These are phyloP conservation scores for Mycosarcoma mackinlayi DNA, from an alignment of 1,284 basidiomycete species.

Conservation along the genomic window DNA sequence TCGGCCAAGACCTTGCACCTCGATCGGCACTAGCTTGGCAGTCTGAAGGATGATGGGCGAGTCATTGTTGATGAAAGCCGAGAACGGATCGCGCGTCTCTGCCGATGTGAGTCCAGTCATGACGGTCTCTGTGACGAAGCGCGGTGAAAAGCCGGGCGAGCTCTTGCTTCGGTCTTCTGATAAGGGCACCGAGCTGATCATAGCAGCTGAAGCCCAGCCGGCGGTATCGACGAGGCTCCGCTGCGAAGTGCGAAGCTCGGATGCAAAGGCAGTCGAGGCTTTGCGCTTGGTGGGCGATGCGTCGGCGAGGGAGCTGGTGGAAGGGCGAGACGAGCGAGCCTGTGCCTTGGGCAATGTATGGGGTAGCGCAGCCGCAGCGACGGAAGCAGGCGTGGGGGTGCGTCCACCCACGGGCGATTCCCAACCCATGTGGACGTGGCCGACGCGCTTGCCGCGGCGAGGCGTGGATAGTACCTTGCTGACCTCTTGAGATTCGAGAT, in stretches of 20 bases:
- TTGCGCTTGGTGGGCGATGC: conserved; percentile 45
- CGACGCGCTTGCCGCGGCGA: conserved; percentile 46
- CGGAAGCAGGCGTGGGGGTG: conserved; percentile 21
- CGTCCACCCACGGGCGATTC: conserved; percentile 31
- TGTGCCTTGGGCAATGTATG: conserved; percentile 35
- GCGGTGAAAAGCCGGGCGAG: conserved; percentile 44
- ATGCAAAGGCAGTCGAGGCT: conserved; percentile 44
- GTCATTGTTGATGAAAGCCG: conserved; percentile 28
- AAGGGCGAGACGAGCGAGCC: conserved; percentile 5
- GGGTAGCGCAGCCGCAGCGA: conserved; percentile 20
- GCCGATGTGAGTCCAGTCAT: conserved; percentile 17
- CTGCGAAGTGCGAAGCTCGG: conserved; percentile 38
- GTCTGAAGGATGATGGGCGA: conserved; percentile 21
- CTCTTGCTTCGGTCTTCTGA: conserved; percentile 23
- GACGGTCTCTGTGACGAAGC: conserved; percentile 23
- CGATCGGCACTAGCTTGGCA: conserved; percentile 44
- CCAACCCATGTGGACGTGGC: conserved; percentile 55
- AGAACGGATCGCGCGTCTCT: conserved; percentile 33
- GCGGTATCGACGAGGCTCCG: conserved; percentile 48
- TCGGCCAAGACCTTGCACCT: conserved; percentile 48
- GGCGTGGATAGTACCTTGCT: conserved; percentile 45
- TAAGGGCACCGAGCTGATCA: conserved; percentile 45
- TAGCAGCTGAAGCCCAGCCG: conserved; percentile 50
- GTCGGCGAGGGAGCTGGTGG: not conserved
- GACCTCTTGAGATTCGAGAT: conserved; percentile 26